These are phyloP conservation scores for Monosporascus sp. DNA, from an alignment of 2,329 filamentous ascomycete genomes.

Conservation along the genomic window DNA sequence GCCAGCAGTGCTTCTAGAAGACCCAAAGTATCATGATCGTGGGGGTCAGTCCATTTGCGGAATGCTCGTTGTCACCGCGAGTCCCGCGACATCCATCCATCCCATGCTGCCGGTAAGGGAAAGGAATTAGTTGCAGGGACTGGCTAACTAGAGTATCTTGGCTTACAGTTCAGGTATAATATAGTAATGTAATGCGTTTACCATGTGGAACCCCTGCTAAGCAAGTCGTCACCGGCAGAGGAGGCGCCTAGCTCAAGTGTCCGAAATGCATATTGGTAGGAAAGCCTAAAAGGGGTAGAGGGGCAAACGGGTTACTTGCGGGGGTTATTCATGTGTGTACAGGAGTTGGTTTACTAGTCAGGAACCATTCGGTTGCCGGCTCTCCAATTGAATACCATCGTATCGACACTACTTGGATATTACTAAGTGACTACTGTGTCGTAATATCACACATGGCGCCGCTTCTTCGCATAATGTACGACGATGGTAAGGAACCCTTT, in stretches of 20 bases:
- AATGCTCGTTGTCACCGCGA: neutral
- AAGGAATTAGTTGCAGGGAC: neutral
- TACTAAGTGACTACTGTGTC: no score
- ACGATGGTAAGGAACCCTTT: no score
- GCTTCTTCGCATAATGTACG: no score
- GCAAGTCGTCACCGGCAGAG: neutral
- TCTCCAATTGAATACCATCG: no score
- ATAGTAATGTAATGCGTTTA: neutral
- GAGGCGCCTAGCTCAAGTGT: no score
- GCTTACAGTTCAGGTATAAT: neutral
- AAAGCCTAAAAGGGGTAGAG: neutral
- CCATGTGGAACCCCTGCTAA: neutral
- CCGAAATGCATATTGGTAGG: no score
- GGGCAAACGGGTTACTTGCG: no score
- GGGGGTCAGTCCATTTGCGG: neutral
- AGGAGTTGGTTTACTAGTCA: no score
- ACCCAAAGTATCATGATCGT: neutral
- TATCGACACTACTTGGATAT: no score
- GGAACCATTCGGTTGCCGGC: no score
- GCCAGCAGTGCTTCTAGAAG: neutral
- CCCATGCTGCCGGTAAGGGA: neutral
- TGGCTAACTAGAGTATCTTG: neutral
- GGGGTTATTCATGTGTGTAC: no score
- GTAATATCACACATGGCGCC: no score
- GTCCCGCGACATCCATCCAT: neutral